Evolutionary conservation across 106 monocot genomes (phyloP).

Genomic region (Ottelia alismoides): DNA sequence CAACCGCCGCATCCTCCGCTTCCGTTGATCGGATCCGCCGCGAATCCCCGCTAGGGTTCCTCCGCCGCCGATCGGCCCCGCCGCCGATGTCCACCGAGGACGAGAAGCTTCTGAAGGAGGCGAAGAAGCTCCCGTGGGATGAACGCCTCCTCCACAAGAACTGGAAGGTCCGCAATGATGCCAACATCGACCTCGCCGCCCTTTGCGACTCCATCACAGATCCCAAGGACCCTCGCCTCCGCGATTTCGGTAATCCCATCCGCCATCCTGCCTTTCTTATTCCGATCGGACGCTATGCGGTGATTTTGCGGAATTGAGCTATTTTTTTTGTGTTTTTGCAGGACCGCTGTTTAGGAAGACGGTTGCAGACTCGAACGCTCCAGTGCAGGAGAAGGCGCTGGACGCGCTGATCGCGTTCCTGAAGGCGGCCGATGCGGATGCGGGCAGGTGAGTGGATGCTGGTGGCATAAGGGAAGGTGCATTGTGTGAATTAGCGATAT

Average conservation of each 20-base stretch:
- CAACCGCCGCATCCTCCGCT: too few relatives aligned
- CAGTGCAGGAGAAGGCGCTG: conserved; percentile 98
- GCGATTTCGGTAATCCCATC: conserved; percentile 57
- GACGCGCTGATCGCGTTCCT: conserved; percentile 78
- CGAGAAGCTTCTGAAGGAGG: conserved; percentile 96
- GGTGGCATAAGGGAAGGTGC: too few relatives aligned
- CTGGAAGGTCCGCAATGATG: conserved; percentile 99
- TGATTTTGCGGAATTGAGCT: neutral
- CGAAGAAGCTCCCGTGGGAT: conserved; percentile 99
- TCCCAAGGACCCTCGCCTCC: conserved; percentile 89
- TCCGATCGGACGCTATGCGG: conserved; percentile 4
- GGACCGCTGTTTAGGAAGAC: conserved; percentile 87
- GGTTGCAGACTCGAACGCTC: conserved; percentile 91
- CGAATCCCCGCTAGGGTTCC: too few relatives aligned
- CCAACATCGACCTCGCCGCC: conserved; percentile 91
- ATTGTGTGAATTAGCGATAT: too few relatives aligned
- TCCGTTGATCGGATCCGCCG: too few relatives aligned
- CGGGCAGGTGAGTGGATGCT: conserved; percentile 52
- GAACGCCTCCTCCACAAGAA: conserved; percentile 93
- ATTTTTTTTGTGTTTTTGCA: conserved; percentile 10
- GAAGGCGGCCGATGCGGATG: conserved; percentile 88
- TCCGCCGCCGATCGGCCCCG: too few relatives aligned
- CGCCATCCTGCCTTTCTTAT: neutral
- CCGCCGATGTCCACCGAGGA: conserved; percentile 99
- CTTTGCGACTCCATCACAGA: conserved; percentile 85